Evolutionary conservation across 257 asterid species (phyloP), one percentile per base, ranked within the genome.

Genomic region (Plantago ovata): DNA sequence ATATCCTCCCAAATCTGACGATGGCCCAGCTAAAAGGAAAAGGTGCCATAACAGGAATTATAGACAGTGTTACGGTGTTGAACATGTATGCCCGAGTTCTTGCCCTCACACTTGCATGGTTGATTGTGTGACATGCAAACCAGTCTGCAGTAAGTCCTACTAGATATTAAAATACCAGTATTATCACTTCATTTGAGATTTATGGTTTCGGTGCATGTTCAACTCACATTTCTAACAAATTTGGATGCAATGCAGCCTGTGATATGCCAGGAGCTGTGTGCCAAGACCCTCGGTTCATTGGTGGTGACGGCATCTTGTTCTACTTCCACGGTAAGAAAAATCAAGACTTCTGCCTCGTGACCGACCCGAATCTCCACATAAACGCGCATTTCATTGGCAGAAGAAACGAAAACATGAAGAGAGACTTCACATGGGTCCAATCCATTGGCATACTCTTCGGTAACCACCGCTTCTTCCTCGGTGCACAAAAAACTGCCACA

Each of bases 351-450:
- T 80, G 91, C 74, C 68, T 85, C 0, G 82, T 85, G 0, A 72
- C 91, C 8, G 77, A 82, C 1, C 61, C 76, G 21, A 77, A 77
- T 59, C 78, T 84, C 55, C 94, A 84, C 54, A 72, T 81, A 21
- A 79, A 84, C 38, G 89, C 77, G 0, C 94, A 84, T 11, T 84
- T 84, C 68, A 84, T 81, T 2, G 94, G 94, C 45, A 65, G 57
- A 36, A 58, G 75, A 43, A 79, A 79, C 41, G 52, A 53, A 0
- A 71, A 70, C 13, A 67, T 82, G 69, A 69, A 62, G 3, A 69
- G 89, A 13, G 94, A 84, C 65, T 84, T 81, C 71, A 81, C 94
- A 0, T 85, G 87, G 90, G 87, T 84, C 51, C 94, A 85, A 55
- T 66, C 90, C 57, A 71, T 85, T 12, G 84, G 73, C 40, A 21